Conservation (phyloP, 1,284 basidiomycete genomes). For the Leccinum subspadiceum region DNA sequence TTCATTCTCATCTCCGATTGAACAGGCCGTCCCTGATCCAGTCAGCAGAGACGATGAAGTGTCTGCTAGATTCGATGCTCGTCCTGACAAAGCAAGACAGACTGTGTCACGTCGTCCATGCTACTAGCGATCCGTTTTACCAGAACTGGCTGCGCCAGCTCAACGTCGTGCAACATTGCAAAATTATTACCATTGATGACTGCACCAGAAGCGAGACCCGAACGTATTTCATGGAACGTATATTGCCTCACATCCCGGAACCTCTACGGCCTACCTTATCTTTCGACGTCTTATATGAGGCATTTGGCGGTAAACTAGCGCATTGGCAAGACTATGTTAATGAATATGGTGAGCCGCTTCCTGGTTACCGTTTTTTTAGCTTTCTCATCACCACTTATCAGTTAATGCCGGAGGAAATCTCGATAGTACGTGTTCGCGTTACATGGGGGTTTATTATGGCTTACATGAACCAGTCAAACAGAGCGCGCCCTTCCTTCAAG, state of each 20-base stretch:
- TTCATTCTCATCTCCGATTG: too few relatives aligned
- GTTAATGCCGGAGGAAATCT: constrained; percentile 36
- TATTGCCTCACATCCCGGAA: constrained; percentile 64
- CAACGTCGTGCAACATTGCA: constrained; percentile 71
- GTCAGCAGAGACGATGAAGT: too few relatives aligned
- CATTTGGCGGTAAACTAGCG: constrained; percentile 71
- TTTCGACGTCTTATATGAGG: constrained; percentile 72
- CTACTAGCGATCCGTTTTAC: too few relatives aligned
- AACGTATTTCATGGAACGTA: constrained; percentile 58
- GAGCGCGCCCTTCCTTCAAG: constrained; percentile 75
- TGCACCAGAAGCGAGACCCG: constrained; percentile 69
- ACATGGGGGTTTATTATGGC: not conserved
- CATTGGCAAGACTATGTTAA: constrained; percentile 78
- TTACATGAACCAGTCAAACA: constrained; percentile 53
- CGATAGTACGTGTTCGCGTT: constrained; percentile 26
- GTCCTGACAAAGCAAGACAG: too few relatives aligned
- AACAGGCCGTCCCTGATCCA: too few relatives aligned
- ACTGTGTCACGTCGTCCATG: too few relatives aligned
- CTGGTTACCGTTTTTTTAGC: not conserved
- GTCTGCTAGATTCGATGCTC: too few relatives aligned
- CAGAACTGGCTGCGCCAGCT: too few relatives aligned
- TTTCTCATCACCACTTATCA: constrained; percentile 11
- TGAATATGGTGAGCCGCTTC: constrained; percentile 57
- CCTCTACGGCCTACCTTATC: constrained; percentile 49
- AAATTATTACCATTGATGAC: constrained; percentile 79